Base-by-base conservation (phyloP, 495 filamentous ascomycete genomes). In the Neurospora tetraspora region DNA sequence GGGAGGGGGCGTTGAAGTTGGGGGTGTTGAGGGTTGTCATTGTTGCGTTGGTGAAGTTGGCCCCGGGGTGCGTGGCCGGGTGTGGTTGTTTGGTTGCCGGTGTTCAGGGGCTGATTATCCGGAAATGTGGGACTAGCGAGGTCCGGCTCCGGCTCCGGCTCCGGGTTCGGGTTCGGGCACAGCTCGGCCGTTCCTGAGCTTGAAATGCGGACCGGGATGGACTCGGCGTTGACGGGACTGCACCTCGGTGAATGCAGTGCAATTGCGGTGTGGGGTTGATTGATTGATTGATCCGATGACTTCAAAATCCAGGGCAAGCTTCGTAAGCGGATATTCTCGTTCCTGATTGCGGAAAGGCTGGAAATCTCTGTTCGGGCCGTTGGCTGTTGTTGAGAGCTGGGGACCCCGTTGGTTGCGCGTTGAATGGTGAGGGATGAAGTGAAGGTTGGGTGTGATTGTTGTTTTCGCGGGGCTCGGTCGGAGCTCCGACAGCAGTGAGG, bases 1-100 rank as follows among this genome's bases (percentile, higher is more conserved):
- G 73, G 34, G 72, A 70, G 7, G 79, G 76, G 2, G 79, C 77
- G 37, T 77, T 5, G 12, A 61, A 61, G 53, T 61, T 61, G 53
- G 53, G 53, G 27, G 53, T 61, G 23, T 31, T 4, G 53, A 61
- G 53, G 27, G 53, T 61, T 61, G 53, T 18, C 53, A 61, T 61
- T 61, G 5, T 61, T 61, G 47, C 11, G 2, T 43, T 43, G 0
- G 34, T 34, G 34, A 34, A 34, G 34, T 34, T 34, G 34, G 34
- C 34, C 34, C 34, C 5, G 34, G 34, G 34, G 34, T 34, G 34
- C 34, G 34, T 34, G 39, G 39, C 39, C 12, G 12, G 12, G 40
- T 39, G 39, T 39, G 12, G 5, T 43, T 43, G 40, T 7, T 18
- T n/a, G 43, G n/a, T 45, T 45, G 43, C 18, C 45, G 53, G 6